These are phyloP conservation scores for Macrophomina pseudophaseolina DNA, from an alignment of 2,329 filamentous ascomycete species.

Conservation along the genomic window DNA sequence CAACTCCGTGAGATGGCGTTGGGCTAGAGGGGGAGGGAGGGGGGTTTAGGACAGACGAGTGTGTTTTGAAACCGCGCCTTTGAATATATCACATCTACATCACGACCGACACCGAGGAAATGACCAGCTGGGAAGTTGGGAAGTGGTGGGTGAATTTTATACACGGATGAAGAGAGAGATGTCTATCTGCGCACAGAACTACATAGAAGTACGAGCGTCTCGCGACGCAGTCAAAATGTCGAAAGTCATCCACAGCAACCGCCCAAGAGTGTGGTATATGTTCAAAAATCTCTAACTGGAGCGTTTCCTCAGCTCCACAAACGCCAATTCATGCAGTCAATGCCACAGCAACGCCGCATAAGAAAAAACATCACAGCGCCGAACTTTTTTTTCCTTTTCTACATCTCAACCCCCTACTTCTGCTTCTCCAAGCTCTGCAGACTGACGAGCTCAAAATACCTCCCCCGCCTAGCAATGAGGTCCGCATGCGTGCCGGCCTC, in stretches of 20 bases:
- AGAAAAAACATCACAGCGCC: neutral
- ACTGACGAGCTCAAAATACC: conserved; percentile 27
- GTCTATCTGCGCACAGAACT: neutral
- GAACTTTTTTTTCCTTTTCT: neutral
- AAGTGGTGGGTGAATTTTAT: too few species aligned
- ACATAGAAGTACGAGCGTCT: neutral
- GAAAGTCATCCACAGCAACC: neutral
- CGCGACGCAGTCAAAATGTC: neutral
- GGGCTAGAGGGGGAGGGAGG: too few species aligned
- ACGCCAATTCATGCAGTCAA: neutral
- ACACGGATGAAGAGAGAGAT: too few species aligned
- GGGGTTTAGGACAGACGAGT: too few species aligned
- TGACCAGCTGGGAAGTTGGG: too few species aligned
- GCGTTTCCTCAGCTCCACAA: neutral
- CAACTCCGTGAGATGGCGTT: too few species aligned
- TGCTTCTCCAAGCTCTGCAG: conserved; percentile 28
- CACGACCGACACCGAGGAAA: too few species aligned
- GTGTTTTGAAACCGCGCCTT: too few species aligned
- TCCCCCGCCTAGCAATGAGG: conserved; percentile 2
- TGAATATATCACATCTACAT: too few species aligned
- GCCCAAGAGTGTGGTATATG: conserved; percentile 10
- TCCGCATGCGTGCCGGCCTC: conserved; percentile 75
- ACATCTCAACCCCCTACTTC: neutral
- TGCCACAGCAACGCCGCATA: neutral
- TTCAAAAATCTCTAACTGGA: neutral